Evolutionary conservation across 805 yeast genomes (phyloP), one percentile per base, ranked within the genome.

Genomic region (Martiniozyma abietophila): DNA sequence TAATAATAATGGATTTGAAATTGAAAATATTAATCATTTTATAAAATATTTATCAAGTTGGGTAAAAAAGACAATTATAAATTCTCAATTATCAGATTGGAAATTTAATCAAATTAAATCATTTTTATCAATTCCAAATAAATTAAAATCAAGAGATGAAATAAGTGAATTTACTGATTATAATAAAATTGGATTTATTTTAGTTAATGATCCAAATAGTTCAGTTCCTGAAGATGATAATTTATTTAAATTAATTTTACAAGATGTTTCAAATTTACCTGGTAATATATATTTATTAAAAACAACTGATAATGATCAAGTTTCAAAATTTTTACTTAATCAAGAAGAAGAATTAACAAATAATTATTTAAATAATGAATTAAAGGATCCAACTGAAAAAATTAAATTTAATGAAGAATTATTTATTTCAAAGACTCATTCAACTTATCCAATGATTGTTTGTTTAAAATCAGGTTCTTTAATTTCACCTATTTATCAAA

Each of bases 401-500:
- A 32, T 36, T 2, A 48, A 46, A 27, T 68, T 63, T 41, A 61
- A 73, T 49, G 62, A 65, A 33, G 67, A 65, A 14, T 51, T 69
- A 59, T 64, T 62, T 41, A 53, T 63, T 12, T 61, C 80, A 17
- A 68, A 72, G 18, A 62, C 78, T 2, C 51, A 75, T 18, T 65
- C 85, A 0, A 64, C 77, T 6, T 61, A 62, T 23, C 94, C 94
- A 2, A 74, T 82, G 11, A 46, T 81, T 14, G 55, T 75, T 20
- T 59, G 78, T 16, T 69, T 77, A 51, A 77, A 71, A 44, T 79
- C 79, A 35, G 68, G 70, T 34, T 59, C 74, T 10, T 49, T 71
- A 36, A 48, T 69, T 21, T 67, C 82, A 0, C 57, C 60, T 4
- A 66, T 76, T 5, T 77, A 54, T 43, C 80, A 71, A 44, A 74